Evolutionary conservation across 768 basidiomycete species (phyloP).

Genomic region (Boletellus emodensis): DNA sequence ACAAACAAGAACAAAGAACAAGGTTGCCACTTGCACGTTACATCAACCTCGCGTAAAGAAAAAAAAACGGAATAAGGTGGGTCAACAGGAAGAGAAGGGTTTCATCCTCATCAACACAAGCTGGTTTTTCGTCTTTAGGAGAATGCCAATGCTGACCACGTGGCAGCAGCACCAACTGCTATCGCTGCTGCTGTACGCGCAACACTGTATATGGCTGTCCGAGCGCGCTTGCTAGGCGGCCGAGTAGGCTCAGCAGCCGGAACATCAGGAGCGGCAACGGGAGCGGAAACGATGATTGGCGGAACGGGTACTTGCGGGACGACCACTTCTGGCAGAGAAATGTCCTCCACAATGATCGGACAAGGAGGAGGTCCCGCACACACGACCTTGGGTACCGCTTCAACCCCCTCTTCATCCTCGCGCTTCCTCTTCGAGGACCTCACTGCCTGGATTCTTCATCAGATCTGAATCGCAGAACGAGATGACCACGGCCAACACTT

Average conservation of each 20-base stretch:
- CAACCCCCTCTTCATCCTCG: conserved; percentile 32
- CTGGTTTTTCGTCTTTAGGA: conserved; percentile 32
- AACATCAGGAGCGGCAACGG: not conserved
- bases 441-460: conserved; percentile 26
- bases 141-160: conserved; percentile 74
- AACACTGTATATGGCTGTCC: conserved; percentile 36
- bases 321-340: not conserved
- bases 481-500: conserved; percentile 10
- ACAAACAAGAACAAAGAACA: not conserved
- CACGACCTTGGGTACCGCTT: not conserved
- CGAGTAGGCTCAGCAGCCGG: conserved; percentile 10
- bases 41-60: conserved; percentile 1
- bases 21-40: not conserved
- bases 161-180: conserved; percentile 62
- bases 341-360: not conserved
- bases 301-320: not conserved
- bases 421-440: conserved; percentile 65
- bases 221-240: conserved; percentile 42
- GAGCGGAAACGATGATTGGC: not conserved
- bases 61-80: not conserved
- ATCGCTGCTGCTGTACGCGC: conserved; percentile 60
- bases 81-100: too few relatives aligned
- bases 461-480: conserved; percentile 9
- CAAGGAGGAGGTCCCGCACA: not conserved
- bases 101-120: not conserved